Base-by-base conservation (phyloP, 129 eudicot species). In the Chrysanthemum seticuspe region DNA sequence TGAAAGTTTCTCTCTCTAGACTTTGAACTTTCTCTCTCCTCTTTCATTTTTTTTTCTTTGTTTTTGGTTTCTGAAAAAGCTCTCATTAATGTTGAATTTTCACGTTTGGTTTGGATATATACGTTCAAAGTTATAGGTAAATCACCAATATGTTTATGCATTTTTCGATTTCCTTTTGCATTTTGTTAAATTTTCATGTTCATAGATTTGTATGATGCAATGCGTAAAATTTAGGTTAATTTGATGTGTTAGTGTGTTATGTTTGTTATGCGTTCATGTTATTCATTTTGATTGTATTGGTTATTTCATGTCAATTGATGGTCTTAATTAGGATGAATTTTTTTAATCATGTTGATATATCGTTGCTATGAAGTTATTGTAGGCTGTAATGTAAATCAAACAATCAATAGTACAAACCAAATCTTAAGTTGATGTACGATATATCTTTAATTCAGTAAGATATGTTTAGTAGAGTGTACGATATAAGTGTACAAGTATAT, bases 111-210 rank as follows among this genome's bases (percentile, higher is more conserved):
- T 78, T 71, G 61, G 67, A 72, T 78, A 52, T 40, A 72, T 29
- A 72, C 74, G 47, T 65, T 78, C 78, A 72, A 44, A 50, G 27
- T 48, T 16, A 57, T 49, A 65, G 74, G 82, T 72, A 78, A 65
- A 25, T 25, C 53, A 64, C 55, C 56, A 65, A 71, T 45, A 55
- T 63, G 56, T 40, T 13, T 27, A 6, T 13, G 47, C 34, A 18
- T 77, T 51, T 36, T 40, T 5, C 48, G 54, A 10, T 69, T 77
- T 53, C 8, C 40, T 53, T 31, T 19, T 21, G 45, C 47, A 23
- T 62, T 34, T 27, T 55, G 18, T 16, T 54, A 21, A 19, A 6
- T 76, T 36, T 58, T 29, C 25, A 9, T 59, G 60, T 76, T 29
- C 21, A 58, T 68, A 53, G 60, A 57, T 60, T 55, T 57, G 21